phyloP scores from a whole-genome alignment of 129 eudicot genomes.

The Flaveria brownii region DNA sequence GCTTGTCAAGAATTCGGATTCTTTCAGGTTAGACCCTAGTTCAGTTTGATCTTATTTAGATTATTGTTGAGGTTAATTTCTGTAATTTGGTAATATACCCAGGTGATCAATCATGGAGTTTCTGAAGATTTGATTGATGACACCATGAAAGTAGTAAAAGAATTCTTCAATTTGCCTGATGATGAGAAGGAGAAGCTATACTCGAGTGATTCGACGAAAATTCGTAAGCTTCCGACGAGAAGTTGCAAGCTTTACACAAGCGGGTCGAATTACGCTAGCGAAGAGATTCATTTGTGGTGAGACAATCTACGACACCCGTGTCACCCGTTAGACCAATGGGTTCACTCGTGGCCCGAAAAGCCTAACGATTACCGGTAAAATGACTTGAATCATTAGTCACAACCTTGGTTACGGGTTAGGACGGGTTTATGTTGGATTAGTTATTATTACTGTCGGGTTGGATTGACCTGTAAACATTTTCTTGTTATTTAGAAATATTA shows the following conservation, averaged over 20 bases:
- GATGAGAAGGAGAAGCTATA: constrained; percentile 37
- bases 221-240: constrained; percentile 41
- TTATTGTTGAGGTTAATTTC: background rate
- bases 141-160: constrained; percentile 33
- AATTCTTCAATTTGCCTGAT: constrained; percentile 36
- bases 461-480: background rate
- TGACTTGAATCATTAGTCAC: background rate
- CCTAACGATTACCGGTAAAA: constrained; percentile 39
- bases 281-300: constrained; percentile 45
- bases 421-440: background rate
- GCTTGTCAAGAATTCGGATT: constrained; percentile 46
- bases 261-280: constrained; percentile 23
- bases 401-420: background rate
- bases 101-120: constrained; percentile 54
- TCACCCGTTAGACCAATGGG: constrained; percentile 40
- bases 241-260: constrained; percentile 48
- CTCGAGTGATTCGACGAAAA: constrained; percentile 40
- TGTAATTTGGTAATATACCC: background rate
- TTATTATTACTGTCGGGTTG: background rate
- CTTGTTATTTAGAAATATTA: background rate
- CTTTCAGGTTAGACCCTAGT: constrained; percentile 42
- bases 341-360: constrained; percentile 38
- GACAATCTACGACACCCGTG: constrained; percentile 44
- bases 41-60: background rate
- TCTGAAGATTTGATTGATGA: constrained; percentile 32